Evolutionary conservation across 495 filamentous ascomycete species (phyloP).

Genomic region (Evansstolkia leycettana): DNA sequence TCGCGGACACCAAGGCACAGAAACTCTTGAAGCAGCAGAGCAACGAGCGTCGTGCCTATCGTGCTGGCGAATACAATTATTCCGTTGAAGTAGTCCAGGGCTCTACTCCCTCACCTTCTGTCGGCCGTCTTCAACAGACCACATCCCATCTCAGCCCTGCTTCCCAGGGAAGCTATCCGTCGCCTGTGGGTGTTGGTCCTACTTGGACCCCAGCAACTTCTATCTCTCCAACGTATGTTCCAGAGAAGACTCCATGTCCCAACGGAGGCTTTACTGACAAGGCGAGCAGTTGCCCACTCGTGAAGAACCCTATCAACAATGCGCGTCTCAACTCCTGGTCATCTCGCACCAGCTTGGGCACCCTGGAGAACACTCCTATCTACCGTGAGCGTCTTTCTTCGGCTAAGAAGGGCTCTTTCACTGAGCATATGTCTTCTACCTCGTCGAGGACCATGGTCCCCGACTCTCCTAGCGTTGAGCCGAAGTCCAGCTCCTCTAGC

Average conservation of each 20-base stretch:
- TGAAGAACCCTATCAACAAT: constrained; percentile 22
- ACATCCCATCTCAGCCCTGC: constrained; percentile 24
- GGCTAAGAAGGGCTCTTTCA: constrained; percentile 15
- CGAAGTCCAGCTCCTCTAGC: constrained; percentile 15
- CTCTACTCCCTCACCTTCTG: constrained; percentile 27
- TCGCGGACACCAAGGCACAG: constrained; percentile 90
- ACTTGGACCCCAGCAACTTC: constrained; percentile 39
- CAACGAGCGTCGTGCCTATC: constrained; percentile 81
- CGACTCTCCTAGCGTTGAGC: constrained; percentile 11
- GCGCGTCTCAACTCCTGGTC: constrained; percentile 22
- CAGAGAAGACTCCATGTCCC: neutral
- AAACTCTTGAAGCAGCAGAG: constrained; percentile 93
- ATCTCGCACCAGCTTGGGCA: constrained; percentile 15
- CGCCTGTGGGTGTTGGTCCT: constrained; percentile 25
- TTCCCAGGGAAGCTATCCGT: constrained; percentile 30
- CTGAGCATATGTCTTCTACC: constrained; percentile 18
- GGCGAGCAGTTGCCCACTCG: constrained; percentile 19
- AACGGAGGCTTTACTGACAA: constrained; percentile 10
- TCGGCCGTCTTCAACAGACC: constrained; percentile 20
- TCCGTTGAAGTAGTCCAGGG: constrained; percentile 35
- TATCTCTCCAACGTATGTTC: constrained; percentile 35
- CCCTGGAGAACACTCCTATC: constrained; percentile 19
- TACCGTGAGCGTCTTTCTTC: constrained; percentile 15
- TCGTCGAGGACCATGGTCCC: constrained; percentile 23
- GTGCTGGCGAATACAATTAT: constrained; percentile 86